Evolutionary conservation across 1,284 basidiomycete genomes (phyloP).

Genomic region (Puccinia triticina): DNA sequence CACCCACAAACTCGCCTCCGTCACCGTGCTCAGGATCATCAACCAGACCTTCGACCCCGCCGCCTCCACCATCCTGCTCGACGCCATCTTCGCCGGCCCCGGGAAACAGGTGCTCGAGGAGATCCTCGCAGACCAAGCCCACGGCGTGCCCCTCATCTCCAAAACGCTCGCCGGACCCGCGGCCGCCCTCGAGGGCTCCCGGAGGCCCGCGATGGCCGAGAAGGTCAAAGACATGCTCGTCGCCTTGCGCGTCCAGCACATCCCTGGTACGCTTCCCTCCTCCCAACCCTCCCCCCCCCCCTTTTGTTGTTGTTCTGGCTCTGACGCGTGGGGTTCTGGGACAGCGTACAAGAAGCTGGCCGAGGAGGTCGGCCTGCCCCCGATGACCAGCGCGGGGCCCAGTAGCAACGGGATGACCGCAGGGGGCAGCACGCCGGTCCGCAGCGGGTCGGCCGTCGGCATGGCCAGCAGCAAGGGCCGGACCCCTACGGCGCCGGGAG

Average conservation of each 20-base stretch:
- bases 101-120: constrained; percentile 87
- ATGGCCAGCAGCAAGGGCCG: not conserved
- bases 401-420: not conserved
- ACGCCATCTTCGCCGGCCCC: constrained; percentile 66
- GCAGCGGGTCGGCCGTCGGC: not conserved
- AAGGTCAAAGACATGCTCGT: constrained; percentile 56
- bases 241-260: constrained; percentile 55
- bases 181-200: constrained; percentile 67
- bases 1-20: constrained; percentile 94
- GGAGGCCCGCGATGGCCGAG: constrained; percentile 74
- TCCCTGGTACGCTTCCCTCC: constrained; percentile 54
- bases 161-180: constrained; percentile 86
- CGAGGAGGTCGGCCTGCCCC: constrained; percentile 37
- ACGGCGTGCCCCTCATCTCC: constrained; percentile 88
- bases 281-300: too few relatives aligned
- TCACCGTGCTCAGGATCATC: constrained; percentile 77
- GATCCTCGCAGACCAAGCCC: constrained; percentile 89
- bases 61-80: constrained; percentile 58
- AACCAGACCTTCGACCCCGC: constrained; percentile 59
- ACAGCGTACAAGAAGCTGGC: constrained; percentile 41
- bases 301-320: not conserved
- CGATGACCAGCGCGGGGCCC: not conserved
- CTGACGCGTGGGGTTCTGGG: not conserved
- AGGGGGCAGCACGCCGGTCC: not conserved
- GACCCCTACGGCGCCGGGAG: too few relatives aligned